A percentile compares a stretch with the other conserved stretches of the same genome.
These are phyloP conservation scores for Viola odorata DNA, from an alignment of 345 rosid species.

Conservation along the genomic window DNA sequence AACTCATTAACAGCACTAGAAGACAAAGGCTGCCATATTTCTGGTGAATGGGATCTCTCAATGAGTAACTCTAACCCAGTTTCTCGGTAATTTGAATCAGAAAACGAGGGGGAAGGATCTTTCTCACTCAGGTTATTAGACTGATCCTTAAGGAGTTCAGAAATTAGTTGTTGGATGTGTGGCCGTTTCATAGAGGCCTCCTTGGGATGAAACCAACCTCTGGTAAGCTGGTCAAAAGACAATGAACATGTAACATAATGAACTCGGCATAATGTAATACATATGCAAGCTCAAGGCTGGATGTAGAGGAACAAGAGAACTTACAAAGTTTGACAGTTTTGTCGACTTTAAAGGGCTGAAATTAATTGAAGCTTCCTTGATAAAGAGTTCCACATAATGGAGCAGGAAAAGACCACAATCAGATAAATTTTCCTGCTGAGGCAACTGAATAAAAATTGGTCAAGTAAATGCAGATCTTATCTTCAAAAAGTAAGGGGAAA, in stretches of 20 bases:
- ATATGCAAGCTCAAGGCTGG: not conserved
- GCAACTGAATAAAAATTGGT: constrained; percentile 49
- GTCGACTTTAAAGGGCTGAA: constrained; percentile 73
- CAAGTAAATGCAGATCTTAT: not conserved
- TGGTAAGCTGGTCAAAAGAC: constrained; percentile 53
- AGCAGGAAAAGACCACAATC: constrained; percentile 96
- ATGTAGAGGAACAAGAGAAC: constrained; percentile 17
- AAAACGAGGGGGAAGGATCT: constrained; percentile 29
- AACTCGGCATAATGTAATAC: not conserved
- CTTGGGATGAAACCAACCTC: constrained; percentile 73
- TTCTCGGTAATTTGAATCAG: constrained; percentile 29
- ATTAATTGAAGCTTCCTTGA: constrained; percentile 64
- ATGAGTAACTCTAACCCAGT: constrained; percentile 34
- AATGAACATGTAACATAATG: not conserved
- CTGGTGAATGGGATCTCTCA: constrained; percentile 28
- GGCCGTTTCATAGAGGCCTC: constrained; percentile 90
- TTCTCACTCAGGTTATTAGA: constrained; percentile 11
- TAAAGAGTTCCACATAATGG: constrained; percentile 87
- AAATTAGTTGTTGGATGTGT: constrained; percentile 61
- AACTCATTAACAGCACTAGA: constrained; percentile 36
- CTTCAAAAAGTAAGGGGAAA: not conserved
- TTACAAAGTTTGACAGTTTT: constrained; percentile 68
- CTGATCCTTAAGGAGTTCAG: constrained; percentile 55
- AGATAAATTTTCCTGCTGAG: constrained; percentile 92
- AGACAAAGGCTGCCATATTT: constrained; percentile 29